These are phyloP conservation scores for Blastobotrys malaysiensis DNA, from an alignment of 1,139 yeast genomes.

Conservation along the genomic window DNA sequence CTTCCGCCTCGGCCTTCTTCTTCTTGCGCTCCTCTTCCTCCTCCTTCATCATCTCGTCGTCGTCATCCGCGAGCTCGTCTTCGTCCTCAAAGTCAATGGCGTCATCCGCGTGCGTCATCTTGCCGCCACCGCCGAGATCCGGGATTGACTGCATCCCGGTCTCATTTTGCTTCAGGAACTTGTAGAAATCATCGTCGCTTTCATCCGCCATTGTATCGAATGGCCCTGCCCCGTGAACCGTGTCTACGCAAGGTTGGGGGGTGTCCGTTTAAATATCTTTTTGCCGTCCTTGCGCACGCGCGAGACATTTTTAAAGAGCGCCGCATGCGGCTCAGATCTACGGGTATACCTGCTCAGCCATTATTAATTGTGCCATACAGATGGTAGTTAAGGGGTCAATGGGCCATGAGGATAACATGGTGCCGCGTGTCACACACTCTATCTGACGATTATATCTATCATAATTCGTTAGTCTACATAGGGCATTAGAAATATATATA, in stretches of 20 bases:
- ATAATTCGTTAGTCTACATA: not conserved
- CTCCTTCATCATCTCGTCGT: slow-evolving; percentile 32
- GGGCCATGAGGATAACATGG: too few species aligned
- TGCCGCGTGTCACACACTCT: not conserved
- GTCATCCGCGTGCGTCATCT: slow-evolving; percentile 71
- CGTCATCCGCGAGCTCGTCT: slow-evolving; percentile 89
- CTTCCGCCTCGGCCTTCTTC: slow-evolving; percentile 26
- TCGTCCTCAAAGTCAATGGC: slow-evolving; percentile 96
- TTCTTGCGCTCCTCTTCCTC: slow-evolving; percentile 13
- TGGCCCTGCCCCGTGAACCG: slow-evolving; percentile 1
- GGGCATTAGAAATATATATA: slow-evolving; percentile 2
- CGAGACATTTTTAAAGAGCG: not conserved
- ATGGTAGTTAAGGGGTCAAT: too few species aligned
- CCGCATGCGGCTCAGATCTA: slow-evolving; percentile 3
- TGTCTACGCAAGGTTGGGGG: not conserved
- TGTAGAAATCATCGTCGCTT: slow-evolving; percentile 16
- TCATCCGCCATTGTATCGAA: not conserved
- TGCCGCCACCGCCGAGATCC: slow-evolving; percentile 30
- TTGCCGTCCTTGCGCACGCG: not conserved
- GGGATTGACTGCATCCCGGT: slow-evolving; percentile 17
- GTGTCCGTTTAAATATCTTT: not conserved
- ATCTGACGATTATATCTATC: not conserved
- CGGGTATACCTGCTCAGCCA: too few species aligned
- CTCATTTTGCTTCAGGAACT: slow-evolving; percentile 11
- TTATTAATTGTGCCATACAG: too few species aligned